Conservation (phyloP, 2,329 filamentous ascomycete genomes). For the Colletotrichum sp. region DNA sequence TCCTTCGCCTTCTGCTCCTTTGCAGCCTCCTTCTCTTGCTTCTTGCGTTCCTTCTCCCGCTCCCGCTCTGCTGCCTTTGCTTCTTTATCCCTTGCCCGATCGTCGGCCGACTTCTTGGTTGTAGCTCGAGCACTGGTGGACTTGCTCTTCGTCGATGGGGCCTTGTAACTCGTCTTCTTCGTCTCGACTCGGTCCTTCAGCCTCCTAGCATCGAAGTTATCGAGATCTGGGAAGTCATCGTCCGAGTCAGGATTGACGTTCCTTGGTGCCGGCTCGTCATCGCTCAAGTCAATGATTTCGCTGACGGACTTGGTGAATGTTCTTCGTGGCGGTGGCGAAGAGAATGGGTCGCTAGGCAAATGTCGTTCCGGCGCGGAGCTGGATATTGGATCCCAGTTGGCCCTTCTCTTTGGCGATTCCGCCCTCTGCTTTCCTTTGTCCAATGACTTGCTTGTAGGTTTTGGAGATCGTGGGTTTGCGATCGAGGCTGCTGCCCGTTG, state of each 20-base stretch:
- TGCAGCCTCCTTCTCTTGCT: constrained; percentile 60
- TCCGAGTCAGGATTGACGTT: constrained; percentile 33
- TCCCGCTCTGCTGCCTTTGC: constrained; percentile 55
- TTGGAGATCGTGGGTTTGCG: background rate
- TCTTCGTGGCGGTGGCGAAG: background rate
- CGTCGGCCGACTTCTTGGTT: constrained; percentile 37
- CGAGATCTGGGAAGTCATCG: constrained; percentile 55
- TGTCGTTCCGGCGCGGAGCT: constrained; percentile 53
- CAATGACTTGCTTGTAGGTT: background rate
- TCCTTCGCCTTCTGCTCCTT: constrained; percentile 68
- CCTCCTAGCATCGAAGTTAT: constrained; percentile 41
- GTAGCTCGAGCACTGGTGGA: constrained; percentile 2
- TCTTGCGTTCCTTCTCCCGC: constrained; percentile 60
- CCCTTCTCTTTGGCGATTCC: constrained; percentile 27
- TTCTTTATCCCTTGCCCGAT: constrained; percentile 44
- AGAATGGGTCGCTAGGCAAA: background rate
- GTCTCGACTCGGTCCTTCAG: constrained; percentile 21
- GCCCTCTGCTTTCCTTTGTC: constrained; percentile 9
- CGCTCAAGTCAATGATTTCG: constrained; percentile 40
- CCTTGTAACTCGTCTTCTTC: constrained; percentile 12
- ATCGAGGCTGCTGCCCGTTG: background rate
- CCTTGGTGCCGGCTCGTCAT: constrained; percentile 17
- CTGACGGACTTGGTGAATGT: background rate
- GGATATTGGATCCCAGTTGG: constrained; percentile 56
- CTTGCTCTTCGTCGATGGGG: background rate